phyloP scores from a whole-genome alignment of 2,329 filamentous ascomycete species.

The Fusarium ambrosium region DNA sequence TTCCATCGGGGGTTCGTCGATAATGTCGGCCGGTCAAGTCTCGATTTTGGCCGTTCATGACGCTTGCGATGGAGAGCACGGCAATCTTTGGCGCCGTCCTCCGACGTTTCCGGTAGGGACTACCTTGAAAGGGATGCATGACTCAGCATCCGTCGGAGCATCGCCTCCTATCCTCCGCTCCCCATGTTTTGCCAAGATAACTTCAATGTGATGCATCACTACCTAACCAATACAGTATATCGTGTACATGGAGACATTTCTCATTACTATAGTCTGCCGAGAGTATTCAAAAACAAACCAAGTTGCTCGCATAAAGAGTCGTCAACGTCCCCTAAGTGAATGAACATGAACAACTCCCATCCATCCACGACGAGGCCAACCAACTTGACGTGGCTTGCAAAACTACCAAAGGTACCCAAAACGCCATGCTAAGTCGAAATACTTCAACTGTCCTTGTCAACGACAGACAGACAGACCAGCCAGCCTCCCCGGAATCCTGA shows the following conservation, averaged over 20 bases:
- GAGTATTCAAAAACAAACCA: conserved; percentile 1
- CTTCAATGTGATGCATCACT: neutral
- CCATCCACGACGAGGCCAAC: neutral
- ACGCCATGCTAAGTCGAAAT: conserved; percentile 14
- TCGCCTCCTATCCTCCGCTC: neutral
- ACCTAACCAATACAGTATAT: neutral
- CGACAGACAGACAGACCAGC: neutral
- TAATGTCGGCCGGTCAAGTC: conserved; percentile 32
- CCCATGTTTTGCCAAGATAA: neutral
- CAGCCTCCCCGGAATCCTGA: neutral
- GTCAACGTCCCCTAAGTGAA: neutral
- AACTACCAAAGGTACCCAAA: neutral
- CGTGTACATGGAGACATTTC: neutral
- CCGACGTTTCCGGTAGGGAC: conserved; percentile 42
- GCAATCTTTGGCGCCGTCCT: conserved; percentile 49
- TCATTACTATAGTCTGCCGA: neutral
- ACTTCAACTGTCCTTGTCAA: neutral
- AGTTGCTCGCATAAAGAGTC: neutral
- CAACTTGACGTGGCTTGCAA: neutral
- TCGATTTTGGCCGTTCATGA: conserved; percentile 11
- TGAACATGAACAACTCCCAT: neutral
- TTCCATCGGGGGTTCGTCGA: conserved; percentile 48
- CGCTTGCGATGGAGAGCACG: conserved; percentile 41
- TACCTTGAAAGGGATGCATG: conserved; percentile 4
- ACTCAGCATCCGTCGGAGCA: conserved; percentile 40